Conservation (phyloP, 257 asterid species). For the Thymus mandschuricus region DNA sequence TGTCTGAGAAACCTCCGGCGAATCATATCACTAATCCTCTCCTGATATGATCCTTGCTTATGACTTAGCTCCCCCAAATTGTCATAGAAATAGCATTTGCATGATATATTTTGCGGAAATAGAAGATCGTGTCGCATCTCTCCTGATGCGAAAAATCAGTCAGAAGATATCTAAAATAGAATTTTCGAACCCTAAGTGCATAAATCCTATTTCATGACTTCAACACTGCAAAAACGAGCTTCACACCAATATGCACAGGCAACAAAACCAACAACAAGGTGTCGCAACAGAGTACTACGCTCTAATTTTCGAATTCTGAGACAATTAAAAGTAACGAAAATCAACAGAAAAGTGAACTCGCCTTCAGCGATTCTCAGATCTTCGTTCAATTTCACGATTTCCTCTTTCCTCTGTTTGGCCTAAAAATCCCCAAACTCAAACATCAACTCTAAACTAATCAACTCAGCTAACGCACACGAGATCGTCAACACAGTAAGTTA, state of each 20-base stretch:
- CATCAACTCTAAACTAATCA: slow-evolving; percentile 6
- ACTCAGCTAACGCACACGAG: slow-evolving; percentile 3
- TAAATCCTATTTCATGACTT: slow-evolving; percentile 11
- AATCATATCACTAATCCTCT: slow-evolving; percentile 64
- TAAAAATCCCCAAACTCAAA: slow-evolving; percentile 31
- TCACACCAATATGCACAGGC: background rate
- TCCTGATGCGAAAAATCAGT: slow-evolving; percentile 47
- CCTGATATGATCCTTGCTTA: slow-evolving; percentile 40
- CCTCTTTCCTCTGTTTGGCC: slow-evolving; percentile 85
- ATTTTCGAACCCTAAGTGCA: background rate
- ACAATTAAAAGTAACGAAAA: background rate
- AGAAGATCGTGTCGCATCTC: slow-evolving; percentile 69
- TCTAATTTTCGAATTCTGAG: background rate
- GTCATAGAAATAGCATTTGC: slow-evolving; percentile 95
- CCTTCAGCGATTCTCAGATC: slow-evolving; percentile 91
- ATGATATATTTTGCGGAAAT: slow-evolving; percentile 69
- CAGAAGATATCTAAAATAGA: background rate
- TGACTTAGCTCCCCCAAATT: slow-evolving; percentile 61
- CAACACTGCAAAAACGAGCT: background rate
- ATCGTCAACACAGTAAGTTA: background rate
- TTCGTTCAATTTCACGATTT: slow-evolving; percentile 74
- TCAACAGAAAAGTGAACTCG: slow-evolving; percentile 24
- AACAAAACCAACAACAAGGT: background rate
- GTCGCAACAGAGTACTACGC: background rate
- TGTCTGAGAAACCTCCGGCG: slow-evolving; percentile 91